These are phyloP conservation scores for Chondrostereum purpureum DNA, from an alignment of 1,284 basidiomycete species.

Conservation along the genomic window DNA sequence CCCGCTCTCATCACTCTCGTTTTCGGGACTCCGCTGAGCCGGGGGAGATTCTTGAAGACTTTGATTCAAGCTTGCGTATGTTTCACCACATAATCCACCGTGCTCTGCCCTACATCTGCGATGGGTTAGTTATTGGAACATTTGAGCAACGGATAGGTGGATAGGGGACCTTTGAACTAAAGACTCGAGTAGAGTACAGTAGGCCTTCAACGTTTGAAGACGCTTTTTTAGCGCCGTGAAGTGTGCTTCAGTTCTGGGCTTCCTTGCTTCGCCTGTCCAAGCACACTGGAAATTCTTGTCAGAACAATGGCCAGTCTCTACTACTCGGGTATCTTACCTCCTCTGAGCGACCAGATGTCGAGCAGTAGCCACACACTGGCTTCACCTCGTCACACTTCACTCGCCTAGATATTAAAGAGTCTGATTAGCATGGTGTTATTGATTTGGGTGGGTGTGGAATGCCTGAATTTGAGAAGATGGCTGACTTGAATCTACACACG, in stretches of 20 bases:
- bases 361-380: constrained; percentile 14
- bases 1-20: no score
- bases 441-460: no score
- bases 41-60: no score
- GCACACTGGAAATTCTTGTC: constrained; percentile 13
- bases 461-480: no score
- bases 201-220: constrained; percentile 36
- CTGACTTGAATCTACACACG: constrained; percentile 17
- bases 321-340: no score
- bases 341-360: no score
- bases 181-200: constrained; percentile 39
- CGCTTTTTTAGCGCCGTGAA: constrained; percentile 21
- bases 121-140: no score
- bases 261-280: constrained; percentile 16
- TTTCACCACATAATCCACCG: constrained; percentile 23
- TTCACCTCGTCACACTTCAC: constrained; percentile 17
- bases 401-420: constrained; percentile 10
- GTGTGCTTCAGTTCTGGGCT: constrained; percentile 18
- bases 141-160: no score
- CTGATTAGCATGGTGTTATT: background rate
- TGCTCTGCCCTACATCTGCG: constrained; percentile 32
- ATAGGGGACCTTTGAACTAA: constrained; percentile 35
- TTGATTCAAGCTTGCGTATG: constrained; percentile 23
- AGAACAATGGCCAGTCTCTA: no score
- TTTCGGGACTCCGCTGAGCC: no score